Evolutionary conservation across 495 filamentous ascomycete species (phyloP).

Genomic region (Talaromyces thailandensis): DNA sequence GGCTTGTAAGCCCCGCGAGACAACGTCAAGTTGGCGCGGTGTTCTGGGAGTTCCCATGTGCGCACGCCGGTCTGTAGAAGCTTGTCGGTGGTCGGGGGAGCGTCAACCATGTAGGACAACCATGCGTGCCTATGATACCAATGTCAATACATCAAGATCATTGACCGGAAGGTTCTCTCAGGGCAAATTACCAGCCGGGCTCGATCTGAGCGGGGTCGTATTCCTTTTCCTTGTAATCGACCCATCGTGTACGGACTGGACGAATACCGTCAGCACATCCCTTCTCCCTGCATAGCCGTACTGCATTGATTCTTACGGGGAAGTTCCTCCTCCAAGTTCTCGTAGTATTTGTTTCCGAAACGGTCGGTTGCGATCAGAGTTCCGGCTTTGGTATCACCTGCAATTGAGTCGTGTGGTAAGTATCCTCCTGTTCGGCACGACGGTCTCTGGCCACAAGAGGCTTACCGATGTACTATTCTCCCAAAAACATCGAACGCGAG

Average conservation of each 20-base stretch:
- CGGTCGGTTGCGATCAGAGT: conserved; percentile 75
- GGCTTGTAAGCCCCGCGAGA: conserved; percentile 76
- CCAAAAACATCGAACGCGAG: not conserved
- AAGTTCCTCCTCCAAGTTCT: conserved; percentile 86
- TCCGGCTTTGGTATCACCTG: conserved; percentile 95
- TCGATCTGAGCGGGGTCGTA: conserved; percentile 88
- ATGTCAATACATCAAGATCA: not conserved
- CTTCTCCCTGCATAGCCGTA: not conserved
- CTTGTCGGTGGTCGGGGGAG: conserved; percentile 70
- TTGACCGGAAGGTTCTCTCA: not conserved
- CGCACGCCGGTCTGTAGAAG: conserved; percentile 55
- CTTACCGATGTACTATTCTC: conserved; percentile 59
- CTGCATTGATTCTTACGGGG: conserved; percentile 55
- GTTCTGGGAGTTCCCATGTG: conserved; percentile 66
- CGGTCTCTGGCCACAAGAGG: not conserved
- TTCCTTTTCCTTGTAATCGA: conserved; percentile 87
- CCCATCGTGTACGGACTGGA: conserved; percentile 91
- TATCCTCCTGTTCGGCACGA: not conserved
- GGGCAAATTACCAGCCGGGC: conserved; percentile 66
- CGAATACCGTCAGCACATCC: not conserved
- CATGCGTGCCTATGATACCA: conserved; percentile 68
- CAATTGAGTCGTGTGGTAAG: conserved; percentile 23
- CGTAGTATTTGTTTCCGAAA: conserved; percentile 95
- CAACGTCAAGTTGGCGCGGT: conserved; percentile 64
- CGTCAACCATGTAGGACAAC: conserved; percentile 89